Conservation (phyloP, 306 rosid species). For the Ziziphus jujuba region DNA sequence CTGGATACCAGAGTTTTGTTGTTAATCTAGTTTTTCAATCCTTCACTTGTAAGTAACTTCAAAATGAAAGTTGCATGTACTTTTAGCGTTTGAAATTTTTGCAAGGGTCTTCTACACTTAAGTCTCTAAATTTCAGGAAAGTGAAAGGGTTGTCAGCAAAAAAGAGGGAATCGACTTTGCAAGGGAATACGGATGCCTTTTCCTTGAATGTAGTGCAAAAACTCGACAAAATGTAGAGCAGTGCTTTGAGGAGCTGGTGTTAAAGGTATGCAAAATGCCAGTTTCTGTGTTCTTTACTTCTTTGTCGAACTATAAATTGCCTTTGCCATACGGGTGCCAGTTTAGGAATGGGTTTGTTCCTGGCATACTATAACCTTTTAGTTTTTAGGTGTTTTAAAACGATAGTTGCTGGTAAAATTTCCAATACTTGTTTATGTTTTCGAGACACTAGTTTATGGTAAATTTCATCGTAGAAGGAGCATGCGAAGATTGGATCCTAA, state of each 20-base stretch:
- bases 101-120: background rate
- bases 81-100: no score
- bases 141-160: conserved; percentile 69
- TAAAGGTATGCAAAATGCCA: conserved; percentile 48
- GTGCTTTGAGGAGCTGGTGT: conserved; percentile 77
- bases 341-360: background rate
- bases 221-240: conserved; percentile 69
- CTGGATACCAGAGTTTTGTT: no score
- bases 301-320: background rate
- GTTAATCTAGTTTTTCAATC: no score
- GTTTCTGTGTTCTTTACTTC: background rate
- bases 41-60: background rate
- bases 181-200: conserved; percentile 74
- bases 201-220: conserved; percentile 77
- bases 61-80: conserved; percentile 3
- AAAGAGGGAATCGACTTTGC: conserved; percentile 73
- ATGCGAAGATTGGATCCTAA: background rate
- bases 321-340: background rate
- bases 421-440: no score
- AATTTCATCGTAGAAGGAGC: background rate
- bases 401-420: background rate
- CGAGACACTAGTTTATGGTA: background rate
- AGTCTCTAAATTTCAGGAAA: conserved; percentile 44
- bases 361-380: background rate
- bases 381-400: background rate